These are phyloP conservation scores for Aureobasidium sp. DNA, from an alignment of 2,329 filamentous ascomycete species.

Conservation along the genomic window DNA sequence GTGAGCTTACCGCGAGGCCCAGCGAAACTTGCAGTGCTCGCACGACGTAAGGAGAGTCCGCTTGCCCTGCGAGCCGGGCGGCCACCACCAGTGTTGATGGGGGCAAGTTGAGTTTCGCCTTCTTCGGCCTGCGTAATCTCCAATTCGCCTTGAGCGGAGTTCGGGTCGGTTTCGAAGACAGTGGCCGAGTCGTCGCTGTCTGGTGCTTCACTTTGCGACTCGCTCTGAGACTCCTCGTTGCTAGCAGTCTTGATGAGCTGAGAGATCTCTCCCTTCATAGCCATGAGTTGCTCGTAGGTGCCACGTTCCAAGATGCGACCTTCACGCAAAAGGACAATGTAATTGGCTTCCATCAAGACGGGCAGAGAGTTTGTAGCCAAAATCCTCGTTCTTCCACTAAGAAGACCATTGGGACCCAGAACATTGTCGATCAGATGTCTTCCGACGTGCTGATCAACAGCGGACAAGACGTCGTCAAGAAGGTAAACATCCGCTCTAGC, in stretches of 20 bases:
- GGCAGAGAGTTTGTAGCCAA: conserved; percentile 92
- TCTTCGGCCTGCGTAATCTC: conserved; percentile 58
- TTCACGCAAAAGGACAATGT: conserved; percentile 75
- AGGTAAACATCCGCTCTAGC: conserved; percentile 94
- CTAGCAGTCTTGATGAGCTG: conserved; percentile 73
- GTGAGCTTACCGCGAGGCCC: conserved; percentile 74
- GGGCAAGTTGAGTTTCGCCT: conserved; percentile 62
- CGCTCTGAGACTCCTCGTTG: conserved; percentile 38
- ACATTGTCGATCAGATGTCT: conserved; percentile 92
- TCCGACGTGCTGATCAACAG: conserved; percentile 96
- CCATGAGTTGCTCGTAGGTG: conserved; percentile 82
- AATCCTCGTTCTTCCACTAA: conserved; percentile 79
- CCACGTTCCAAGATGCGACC: conserved; percentile 78
- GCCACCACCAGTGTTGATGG: conserved; percentile 52
- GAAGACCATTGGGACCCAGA: conserved; percentile 71
- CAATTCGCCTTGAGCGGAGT: conserved; percentile 38
- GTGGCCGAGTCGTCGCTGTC: conserved; percentile 63
- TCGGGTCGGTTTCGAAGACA: conserved; percentile 42
- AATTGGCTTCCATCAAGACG: conserved; percentile 80
- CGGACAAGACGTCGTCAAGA: conserved; percentile 86
- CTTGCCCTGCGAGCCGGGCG: conserved; percentile 57
- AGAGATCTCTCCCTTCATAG: conserved; percentile 85
- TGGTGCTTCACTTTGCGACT: conserved; percentile 31
- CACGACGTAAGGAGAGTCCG: conserved; percentile 72
- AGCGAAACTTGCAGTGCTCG: conserved; percentile 83